phyloP scores from a whole-genome alignment of 306 rosid genomes.

The Vigna reflexopilosa region DNA sequence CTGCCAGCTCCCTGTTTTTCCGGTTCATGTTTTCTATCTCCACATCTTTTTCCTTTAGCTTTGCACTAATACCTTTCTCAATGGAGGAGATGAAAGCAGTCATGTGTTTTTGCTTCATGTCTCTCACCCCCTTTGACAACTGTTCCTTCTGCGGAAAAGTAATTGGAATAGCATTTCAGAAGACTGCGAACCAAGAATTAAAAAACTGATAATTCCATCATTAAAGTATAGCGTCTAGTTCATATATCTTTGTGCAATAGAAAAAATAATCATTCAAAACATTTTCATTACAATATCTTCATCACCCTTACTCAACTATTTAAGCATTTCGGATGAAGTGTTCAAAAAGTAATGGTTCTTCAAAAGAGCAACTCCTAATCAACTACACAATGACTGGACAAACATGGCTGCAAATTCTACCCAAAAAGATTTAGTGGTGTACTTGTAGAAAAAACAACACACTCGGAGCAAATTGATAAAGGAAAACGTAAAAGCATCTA shows the following conservation, averaged over 20 bases:
- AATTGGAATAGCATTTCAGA: constrained; percentile 32
- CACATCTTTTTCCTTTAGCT: constrained; percentile 72
- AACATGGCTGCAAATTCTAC: background rate
- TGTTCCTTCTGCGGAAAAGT: constrained; percentile 70
- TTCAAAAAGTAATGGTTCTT: constrained; percentile 18
- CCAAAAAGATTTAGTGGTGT: no score
- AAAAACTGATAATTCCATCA: background rate
- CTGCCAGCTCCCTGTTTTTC: constrained; percentile 75
- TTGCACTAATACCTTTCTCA: constrained; percentile 74
- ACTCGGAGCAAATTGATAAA: no score
- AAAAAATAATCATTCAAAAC: constrained; percentile 5
- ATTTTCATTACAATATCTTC: background rate
- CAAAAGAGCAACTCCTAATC: background rate
- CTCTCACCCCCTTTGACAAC: constrained; percentile 78
- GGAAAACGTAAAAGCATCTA: no score
- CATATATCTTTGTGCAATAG: background rate
- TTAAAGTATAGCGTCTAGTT: constrained; percentile 10
- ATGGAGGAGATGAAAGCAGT: constrained; percentile 68
- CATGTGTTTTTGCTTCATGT: constrained; percentile 79
- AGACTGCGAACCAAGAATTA: constrained; percentile 15
- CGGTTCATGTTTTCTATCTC: constrained; percentile 82
- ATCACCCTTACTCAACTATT: background rate
- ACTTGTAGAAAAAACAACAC: no score
- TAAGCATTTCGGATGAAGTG: background rate
- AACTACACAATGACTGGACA: constrained; percentile 16